Evolutionary conservation across 192 early-diverging fungal species (phyloP), one percentile per base, ranked within the genome.

Genomic region (Funneliformis mosseae): DNA sequence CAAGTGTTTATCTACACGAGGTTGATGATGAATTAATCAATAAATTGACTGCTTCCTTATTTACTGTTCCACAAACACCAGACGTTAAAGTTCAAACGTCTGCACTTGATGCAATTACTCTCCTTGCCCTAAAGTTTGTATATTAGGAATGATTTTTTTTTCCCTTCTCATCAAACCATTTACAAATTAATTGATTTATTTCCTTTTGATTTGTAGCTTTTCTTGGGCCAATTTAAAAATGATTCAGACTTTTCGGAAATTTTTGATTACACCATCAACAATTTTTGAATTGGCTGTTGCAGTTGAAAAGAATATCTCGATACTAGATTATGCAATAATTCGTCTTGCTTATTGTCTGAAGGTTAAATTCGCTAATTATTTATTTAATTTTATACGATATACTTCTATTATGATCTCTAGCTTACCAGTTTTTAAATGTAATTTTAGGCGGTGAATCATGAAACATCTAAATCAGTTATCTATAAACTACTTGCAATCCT

Each of bases 271-370:
- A 23, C 85, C 90, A 18, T 89, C 86, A 66, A 80, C 88, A 23
- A 88, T 89, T 27, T 90, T 90, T 63, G 89, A 90, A 23, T 80
- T 86, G 9, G 69, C 80, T 21, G 81, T 84, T 21, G 72, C 72
- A 10, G 64, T 61, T 48, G 23, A 46, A 14, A 66, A 64, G 1
- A 50, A 82, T 9, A 55, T 83, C 27, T 77, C 83, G 18, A 88
- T 90, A 48, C 85, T 87, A 71, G 80, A 83, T 45, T 86, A 84
- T 81, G 86, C 88, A 14, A 85, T 91, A 59, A 76, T 82, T 41
- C 83, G 88, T 50, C 67, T 91, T 59, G 88, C 90, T 21, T 85
- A 88, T 61, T 84, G 83, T 64, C 78, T 91, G 18, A 85, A 85
- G 83, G 85, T 86, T 81, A 11, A 77, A 75, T 71, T 73, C 28